Evolutionary conservation across 768 basidiomycete genomes (phyloP), one percentile per base, ranked within the genome.

Genomic region (Amanita rubescens): DNA sequence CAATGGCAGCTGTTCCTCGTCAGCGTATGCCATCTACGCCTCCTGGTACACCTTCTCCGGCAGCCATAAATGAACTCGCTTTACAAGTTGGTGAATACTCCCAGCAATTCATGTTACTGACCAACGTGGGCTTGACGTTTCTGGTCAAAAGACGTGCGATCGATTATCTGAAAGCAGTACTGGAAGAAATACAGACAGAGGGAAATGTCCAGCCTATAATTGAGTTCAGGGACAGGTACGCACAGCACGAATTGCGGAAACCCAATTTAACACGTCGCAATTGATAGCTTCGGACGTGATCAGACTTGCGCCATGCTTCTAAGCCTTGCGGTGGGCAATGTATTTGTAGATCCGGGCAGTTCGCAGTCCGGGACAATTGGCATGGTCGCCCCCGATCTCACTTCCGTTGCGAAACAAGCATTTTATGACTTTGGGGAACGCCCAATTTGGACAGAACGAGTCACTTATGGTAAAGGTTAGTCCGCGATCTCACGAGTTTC

Each of bases 241-340:
- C 57, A 35, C 52, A 2, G 25, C 37, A 27, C 41, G 49, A 52
- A 37, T 15, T 39, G 19, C 49, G 8, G 22, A n/a, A 53, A 25
- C 12, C 1, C 22, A 25, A 35, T 37, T 33, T 49, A 37, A 55
- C 59, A 56, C 55, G 39, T 54, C 9, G 51, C 22, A 22, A 54
- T 38, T 19, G 55, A 15, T 59, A 95, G 94, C 63, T 96, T 89
- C 66, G 93, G 94, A 43, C 80, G 91, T 50, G 90, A 94, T 65
- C 90, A 95, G 62, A 87, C 90, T 3, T 94, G 92, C 60, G 86
- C 90, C 5, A 94, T 96, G 89, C 79, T 92, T 15, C 77, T 95
- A 12, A 87, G 85, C 10, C 77, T 97, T 53, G 90, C 92, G 0
- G 79, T 87, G 55, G 89, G 87, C 33, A 94, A 93, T 65, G 84